Base-by-base conservation (phyloP, 2,329 filamentous ascomycete species). In the Emergomyces orientalis region DNA sequence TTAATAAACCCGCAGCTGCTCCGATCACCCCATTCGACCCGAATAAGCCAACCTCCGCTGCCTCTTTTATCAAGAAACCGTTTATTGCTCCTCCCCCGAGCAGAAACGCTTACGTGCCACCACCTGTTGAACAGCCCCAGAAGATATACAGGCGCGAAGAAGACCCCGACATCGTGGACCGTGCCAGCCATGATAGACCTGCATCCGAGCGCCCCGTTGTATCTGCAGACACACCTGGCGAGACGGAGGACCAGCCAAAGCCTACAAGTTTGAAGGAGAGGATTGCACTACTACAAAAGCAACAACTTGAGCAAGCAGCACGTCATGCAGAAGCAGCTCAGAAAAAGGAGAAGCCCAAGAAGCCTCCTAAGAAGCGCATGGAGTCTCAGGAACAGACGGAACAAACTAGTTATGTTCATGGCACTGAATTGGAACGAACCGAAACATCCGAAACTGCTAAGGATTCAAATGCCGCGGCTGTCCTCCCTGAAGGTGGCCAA, bases 11-110 rank as follows among this genome's bases (percentile, higher is more conserved):
- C 54, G 85, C 89, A 45, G 91, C 91, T 6, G 86, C 91, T 2
- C 94, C 94, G 9, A 81, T 94, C 64, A 85, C 91, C n/a, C 94
- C 94, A 0, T 93, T 95, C 78, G 96, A 96, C 73, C 90, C 91
- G 25, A 82, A 83, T 64, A 85, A 85, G 1, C 76, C 81, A 63
- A 73, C 78, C 13, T 79, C 82, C 37, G 82, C 83, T 57, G 82
- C 82, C 66, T 82, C 82, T 61, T 97, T 97, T 72, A 87, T 99
- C 76, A 97, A 93, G 82, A 97, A 97, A 77, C 91, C 93, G 0
- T 99, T 97, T 71, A 92, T 99, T 63, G 90, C 94, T 3, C 91
- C 94, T 60, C 94, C 94, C 22, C 94, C 94, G 0, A 96, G 91
- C 75, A 88, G 91, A 68, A 88, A 97, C 78, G 89, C 93, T 30